Conservation (phyloP, 768 basidiomycete genomes). For the Amanita inopinata region DNA sequence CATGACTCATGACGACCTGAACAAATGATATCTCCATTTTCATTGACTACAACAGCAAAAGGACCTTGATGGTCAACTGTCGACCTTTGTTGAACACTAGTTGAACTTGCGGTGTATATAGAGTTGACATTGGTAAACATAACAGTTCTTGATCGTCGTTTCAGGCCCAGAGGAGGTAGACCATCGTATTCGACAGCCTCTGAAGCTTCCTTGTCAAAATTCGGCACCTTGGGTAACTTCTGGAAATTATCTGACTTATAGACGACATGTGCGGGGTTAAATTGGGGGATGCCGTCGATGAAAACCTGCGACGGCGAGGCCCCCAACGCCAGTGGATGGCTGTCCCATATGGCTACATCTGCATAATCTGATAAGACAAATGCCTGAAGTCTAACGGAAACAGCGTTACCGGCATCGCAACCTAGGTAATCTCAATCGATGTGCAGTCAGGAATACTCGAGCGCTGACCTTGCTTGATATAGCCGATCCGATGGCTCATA, state of each 20-base stretch:
- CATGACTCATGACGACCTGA: slow-evolving; percentile 24
- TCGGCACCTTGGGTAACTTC: slow-evolving; percentile 45
- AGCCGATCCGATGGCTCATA: slow-evolving; percentile 76
- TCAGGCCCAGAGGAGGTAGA: slow-evolving; percentile 56
- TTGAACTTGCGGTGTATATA: slow-evolving; percentile 25
- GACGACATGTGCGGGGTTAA: slow-evolving; percentile 35
- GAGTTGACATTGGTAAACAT: slow-evolving; percentile 59
- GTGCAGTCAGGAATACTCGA: neutral
- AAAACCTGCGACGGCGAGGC: slow-evolving; percentile 85
- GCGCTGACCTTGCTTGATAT: slow-evolving; percentile 47
- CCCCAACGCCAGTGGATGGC: slow-evolving; percentile 75
- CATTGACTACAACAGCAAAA: slow-evolving; percentile 28
- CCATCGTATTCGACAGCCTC: slow-evolving; percentile 60
- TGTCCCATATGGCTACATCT: slow-evolving; percentile 81
- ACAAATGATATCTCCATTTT: slow-evolving; percentile 44
- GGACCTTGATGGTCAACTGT: slow-evolving; percentile 13
- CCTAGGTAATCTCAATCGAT: slow-evolving; percentile 25
- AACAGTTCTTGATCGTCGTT: slow-evolving; percentile 25
- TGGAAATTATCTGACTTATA: slow-evolving; percentile 43
- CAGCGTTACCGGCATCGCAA: slow-evolving; percentile 59
- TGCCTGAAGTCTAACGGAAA: neutral
- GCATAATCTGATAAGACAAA: neutral
- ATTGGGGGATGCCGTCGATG: slow-evolving; percentile 82
- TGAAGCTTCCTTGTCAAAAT: slow-evolving; percentile 60
- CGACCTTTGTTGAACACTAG: slow-evolving; percentile 22